Evolutionary conservation across 2,329 filamentous ascomycete genomes (phyloP), one percentile per base, ranked within the genome.

Genomic region (Alternaria solani): DNA sequence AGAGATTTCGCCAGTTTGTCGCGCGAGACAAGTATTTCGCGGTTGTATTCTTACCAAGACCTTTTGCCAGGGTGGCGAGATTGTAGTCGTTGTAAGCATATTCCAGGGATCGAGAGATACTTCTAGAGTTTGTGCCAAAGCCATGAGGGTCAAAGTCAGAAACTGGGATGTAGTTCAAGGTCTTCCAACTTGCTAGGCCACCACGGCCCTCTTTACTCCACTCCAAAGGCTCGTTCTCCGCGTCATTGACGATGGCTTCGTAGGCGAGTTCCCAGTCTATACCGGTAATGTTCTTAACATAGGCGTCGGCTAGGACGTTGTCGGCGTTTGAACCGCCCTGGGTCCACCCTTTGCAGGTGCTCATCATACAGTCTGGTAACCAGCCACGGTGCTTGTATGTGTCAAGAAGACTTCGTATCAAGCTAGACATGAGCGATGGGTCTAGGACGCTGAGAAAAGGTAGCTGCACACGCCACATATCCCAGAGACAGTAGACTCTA

Each of bases 281-380:
- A 3, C 85, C 73, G 0, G 78, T 80, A 7, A 92, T 79, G 2
- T 89, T 88, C 73, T 93, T 93, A 36, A 92, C 64, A 62, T 86
- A 92, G 0, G 87, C 88, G 68, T 93, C 91, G 0, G 88, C 87
- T 2, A 93, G 78, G 0, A 93, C 83, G 16, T 89, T 84, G 68
- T 93, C 91, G 2, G 91, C 90, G 60, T 93, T 92, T 0, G 89
- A 91, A 0, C 91, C 91, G 11, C 91, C 90, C 79, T 93, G 91
- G 0, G 90, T 93, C 69, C 85, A 89, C 0, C 91, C 91, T 72
- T 90, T 91, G 73, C 86, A 91, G 1, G 92, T 82, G n/a, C 85
- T 88, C 90, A 93, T 93, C 36, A 89, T 87, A 64, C 90, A 93
- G 69, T 93, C 91, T 0, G 91, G 91, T 1, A 93, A 81, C 83